Base-by-base conservation (phyloP, 225 moss, liverwort and hornwort species). In the Sphagnum contortum region DNA sequence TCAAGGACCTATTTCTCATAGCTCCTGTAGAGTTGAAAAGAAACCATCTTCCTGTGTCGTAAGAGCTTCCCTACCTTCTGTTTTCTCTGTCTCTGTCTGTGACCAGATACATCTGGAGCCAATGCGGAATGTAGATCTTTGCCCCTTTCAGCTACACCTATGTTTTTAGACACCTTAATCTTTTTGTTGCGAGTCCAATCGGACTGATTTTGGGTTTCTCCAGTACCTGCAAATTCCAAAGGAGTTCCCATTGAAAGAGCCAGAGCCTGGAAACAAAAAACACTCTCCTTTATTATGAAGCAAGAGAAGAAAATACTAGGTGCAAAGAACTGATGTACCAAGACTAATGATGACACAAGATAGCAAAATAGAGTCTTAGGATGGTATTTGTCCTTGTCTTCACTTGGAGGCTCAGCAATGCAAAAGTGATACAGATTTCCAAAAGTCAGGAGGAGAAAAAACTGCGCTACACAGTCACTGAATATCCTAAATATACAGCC, bases 161-260 rank as follows among this genome's bases (percentile, higher is more conserved):
- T 61, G 45, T 70, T 9, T 14, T 71, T 69, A 45, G 12, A 47
- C 55, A 67, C 69, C 49, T 66, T 70, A 53, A 66, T 68, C 56
- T 58, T 72, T 51, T 77, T 75, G 29, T 59, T 77, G 14, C 0
- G 29, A 29, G 29, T 29, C 29, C 29, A 29, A 29, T 29, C 29
- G 61, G 55, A 74, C 47, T 50, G 55, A 65, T 52, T 52, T 65
- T 73, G 3, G 58, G 73, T 68, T 66, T 80, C 3, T 63, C 69
- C 29, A 47, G 64, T 49, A 65, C 45, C 61, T 61, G 66, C 67
- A 57, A 14, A 68, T 73, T 13, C 77, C 47, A 54, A 48, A 55
- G 75, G 63, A 2, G 73, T 47, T 56, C 75, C 73, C 66, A 84
- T 46, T 9, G 84, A 84, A 63, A 84, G 60, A 68, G 75, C 84